Base-by-base conservation (phyloP, 768 basidiomycete genomes). In the Podaxis sp. region DNA sequence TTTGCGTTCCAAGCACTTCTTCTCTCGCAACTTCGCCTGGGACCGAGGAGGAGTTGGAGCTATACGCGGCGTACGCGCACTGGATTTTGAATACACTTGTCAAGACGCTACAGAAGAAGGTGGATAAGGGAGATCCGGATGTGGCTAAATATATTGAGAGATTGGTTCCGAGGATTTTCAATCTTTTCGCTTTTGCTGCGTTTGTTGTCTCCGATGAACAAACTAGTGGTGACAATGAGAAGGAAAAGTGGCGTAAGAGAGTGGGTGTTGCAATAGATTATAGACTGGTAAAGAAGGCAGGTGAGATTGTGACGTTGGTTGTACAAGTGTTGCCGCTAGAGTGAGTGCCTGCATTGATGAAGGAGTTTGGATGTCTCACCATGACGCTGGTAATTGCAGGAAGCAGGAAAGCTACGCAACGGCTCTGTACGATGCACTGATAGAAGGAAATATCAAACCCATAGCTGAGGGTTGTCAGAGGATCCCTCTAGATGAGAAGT, bases 11-110 rank as follows among this genome's bases (percentile, higher is more conserved):
- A 4, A 61, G 36, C 11, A 25, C 32, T 23, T 61, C 52, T 40
- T 48, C 28, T 18, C 11, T 46, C 4, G 21, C 59, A 47, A 3
- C 32, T 5, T 53, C 32, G 21, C 61, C 71, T 44, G 37, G 59
- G 2, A 65, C 63, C 10, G 70, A 62, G 3, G 69, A 69, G 4
- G 84, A 85, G 37, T 38, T 65, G 1, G 90, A 95, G 69, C 81
- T 85, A 11, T 74, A 72, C n/a, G 85, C 91, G 0, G 90, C 93
- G 10, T 98, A 96, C 69, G 87, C 86, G 1, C 92, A 94, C 73
- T 85, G 94, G 32, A 79, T 98, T 35, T 79, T 98, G 52, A 77
- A 81, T 52, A 84, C 89, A 0, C 73, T 98, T 5, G 77, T 80
- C 1, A 81, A 85, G 44, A 85, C 88, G 0, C 71, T 98, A 14